These are phyloP conservation scores for Puccinia horiana DNA, from an alignment of 1,284 basidiomycete species.

Conservation along the genomic window DNA sequence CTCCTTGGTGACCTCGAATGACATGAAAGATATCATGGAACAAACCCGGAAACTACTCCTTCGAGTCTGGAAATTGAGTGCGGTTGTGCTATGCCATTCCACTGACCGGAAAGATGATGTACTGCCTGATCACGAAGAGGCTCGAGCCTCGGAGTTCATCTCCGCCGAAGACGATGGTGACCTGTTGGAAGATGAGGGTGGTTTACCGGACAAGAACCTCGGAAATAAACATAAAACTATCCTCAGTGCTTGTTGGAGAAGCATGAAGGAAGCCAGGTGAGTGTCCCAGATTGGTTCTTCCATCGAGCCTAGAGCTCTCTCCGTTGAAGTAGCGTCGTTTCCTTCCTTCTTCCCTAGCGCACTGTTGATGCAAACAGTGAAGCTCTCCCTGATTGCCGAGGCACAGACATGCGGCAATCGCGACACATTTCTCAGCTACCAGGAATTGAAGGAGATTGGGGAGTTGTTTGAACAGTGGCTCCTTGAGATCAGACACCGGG, in stretches of 20 bases:
- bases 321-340: background rate
- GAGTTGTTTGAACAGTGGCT: slow-evolving; percentile 43
- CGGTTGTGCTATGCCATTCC: slow-evolving; percentile 28
- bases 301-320: background rate
- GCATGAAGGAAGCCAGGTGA: slow-evolving; percentile 49
- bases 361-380: slow-evolving; percentile 26
- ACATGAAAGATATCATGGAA: slow-evolving; percentile 27
- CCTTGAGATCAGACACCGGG: slow-evolving; percentile 45
- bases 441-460: slow-evolving; percentile 35
- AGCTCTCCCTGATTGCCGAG: slow-evolving; percentile 11
- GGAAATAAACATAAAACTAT: slow-evolving; percentile 28
- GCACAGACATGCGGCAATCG: background rate
- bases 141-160: slow-evolving; percentile 25
- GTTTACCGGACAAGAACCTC: background rate
- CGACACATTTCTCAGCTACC: slow-evolving; percentile 5
- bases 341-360: slow-evolving; percentile 9
- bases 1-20: slow-evolving; percentile 28
- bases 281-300: background rate
- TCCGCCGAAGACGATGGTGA: slow-evolving; percentile 12
- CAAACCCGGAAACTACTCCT: slow-evolving; percentile 11
- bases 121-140: slow-evolving; percentile 45
- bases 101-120: slow-evolving; percentile 6
- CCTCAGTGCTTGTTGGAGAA: slow-evolving; percentile 45
- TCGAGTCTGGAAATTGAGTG: slow-evolving; percentile 34
- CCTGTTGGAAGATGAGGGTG: slow-evolving; percentile 9